These are phyloP conservation scores for Lepiota venenata DNA, from an alignment of 768 basidiomycete genomes.

Conservation along the genomic window DNA sequence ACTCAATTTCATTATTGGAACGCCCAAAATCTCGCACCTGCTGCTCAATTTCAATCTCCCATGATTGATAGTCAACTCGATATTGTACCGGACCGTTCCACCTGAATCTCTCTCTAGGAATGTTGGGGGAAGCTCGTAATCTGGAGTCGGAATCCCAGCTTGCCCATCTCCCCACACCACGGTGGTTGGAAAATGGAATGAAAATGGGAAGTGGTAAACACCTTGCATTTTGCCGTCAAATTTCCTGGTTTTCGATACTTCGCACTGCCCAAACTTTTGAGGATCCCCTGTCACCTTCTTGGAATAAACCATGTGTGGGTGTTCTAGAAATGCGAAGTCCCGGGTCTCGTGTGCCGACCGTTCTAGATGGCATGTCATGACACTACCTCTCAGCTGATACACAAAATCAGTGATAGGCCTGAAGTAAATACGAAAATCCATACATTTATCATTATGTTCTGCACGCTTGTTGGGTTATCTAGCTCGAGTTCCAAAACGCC, in stretches of 20 bases:
- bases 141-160: background rate
- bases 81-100: slow-evolving; percentile 33
- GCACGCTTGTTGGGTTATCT: no score
- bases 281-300: slow-evolving; percentile 29
- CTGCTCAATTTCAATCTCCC: slow-evolving; percentile 34
- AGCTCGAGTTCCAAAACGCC: background rate
- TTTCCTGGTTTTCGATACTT: slow-evolving; percentile 16
- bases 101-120: slow-evolving; percentile 29
- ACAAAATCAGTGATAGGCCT: no score
- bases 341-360: background rate
- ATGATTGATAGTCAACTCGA: slow-evolving; percentile 34
- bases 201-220: slow-evolving; percentile 35
- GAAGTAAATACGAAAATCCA: no score
- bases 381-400: no score
- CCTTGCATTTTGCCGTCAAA: slow-evolving; percentile 32
- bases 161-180: slow-evolving; percentile 17
- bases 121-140: slow-evolving; percentile 27
- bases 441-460: no score
- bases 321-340: slow-evolving; percentile 6
- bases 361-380: background rate
- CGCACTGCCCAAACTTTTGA: background rate
- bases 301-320: slow-evolving; percentile 21
- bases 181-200: slow-evolving; percentile 32
- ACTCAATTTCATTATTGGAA: background rate
- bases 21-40: slow-evolving; percentile 23